Evolutionary conservation across 2,329 filamentous ascomycete species (phyloP).

Genomic region (Trichoderma sp.): DNA sequence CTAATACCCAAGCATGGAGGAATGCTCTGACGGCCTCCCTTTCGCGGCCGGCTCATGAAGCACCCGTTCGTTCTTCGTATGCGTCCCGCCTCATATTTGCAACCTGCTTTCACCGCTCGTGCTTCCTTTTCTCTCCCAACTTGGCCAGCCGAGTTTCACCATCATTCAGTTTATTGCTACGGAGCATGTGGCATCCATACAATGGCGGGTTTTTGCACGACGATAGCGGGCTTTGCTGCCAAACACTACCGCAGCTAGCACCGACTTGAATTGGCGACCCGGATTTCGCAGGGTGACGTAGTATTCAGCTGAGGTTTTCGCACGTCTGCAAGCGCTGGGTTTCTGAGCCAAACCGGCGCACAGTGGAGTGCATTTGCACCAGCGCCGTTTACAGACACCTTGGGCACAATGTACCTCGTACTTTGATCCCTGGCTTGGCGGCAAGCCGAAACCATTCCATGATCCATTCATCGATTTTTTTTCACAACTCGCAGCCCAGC

Average conservation of each 20-base stretch:
- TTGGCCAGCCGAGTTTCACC: conserved; percentile 20
- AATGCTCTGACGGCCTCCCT: background rate
- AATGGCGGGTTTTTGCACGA: background rate
- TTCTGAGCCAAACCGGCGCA: background rate
- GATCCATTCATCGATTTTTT: background rate
- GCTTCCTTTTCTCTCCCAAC: background rate
- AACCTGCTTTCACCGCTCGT: conserved; percentile 9
- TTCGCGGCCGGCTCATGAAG: background rate
- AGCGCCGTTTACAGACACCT: background rate
- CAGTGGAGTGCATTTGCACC: background rate
- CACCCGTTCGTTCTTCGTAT: no score
- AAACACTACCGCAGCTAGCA: background rate
- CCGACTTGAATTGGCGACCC: background rate
- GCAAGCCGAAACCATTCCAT: background rate
- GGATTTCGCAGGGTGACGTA: conserved; percentile 6
- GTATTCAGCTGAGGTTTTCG: conserved; percentile 4
- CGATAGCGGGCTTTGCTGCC: background rate
- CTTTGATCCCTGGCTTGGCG: background rate
- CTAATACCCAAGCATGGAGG: no score
- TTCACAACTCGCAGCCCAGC: background rate
- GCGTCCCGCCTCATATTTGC: background rate
- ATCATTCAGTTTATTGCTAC: conserved; percentile 5
- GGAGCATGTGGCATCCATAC: background rate
- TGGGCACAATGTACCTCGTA: background rate
- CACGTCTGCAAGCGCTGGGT: background rate